These are phyloP conservation scores for Cutaneotrichosporon sp. DNA, from an alignment of 1,284 basidiomycete species.

Conservation along the genomic window DNA sequence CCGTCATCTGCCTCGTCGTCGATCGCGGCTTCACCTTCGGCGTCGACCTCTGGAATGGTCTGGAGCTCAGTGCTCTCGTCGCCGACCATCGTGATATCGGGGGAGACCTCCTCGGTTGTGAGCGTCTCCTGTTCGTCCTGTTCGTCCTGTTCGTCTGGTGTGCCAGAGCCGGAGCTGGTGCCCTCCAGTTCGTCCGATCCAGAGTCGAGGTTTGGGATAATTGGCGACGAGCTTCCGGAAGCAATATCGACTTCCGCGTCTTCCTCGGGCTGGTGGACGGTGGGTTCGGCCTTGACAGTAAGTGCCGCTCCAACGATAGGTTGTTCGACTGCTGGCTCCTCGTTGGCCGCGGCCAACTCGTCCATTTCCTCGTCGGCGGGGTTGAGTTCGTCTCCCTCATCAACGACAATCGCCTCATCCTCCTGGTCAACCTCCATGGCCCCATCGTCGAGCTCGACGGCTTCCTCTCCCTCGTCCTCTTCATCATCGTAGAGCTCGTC, in stretches of 20 bases:
- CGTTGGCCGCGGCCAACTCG: background rate
- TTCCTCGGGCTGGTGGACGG: background rate
- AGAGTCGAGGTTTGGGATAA: background rate
- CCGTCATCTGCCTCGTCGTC: background rate
- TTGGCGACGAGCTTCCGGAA: background rate
- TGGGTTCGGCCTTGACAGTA: background rate
- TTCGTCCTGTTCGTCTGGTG: background rate
- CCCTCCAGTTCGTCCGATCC: background rate
- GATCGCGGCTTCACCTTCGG: background rate
- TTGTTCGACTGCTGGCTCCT: background rate
- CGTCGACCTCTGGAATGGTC: background rate
- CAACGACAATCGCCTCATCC: background rate
- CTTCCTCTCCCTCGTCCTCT: conserved; percentile 9
- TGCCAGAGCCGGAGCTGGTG: background rate
- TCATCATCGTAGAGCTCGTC: background rate
- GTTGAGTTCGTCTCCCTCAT: background rate
- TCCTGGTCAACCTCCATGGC: conserved; percentile 1
- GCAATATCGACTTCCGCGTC: background rate
- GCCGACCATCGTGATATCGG: background rate
- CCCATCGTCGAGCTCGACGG: conserved; percentile 10
- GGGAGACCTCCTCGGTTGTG: background rate
- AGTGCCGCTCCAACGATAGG: background rate
- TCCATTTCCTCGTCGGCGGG: background rate
- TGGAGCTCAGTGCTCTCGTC: background rate
- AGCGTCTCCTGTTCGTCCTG: background rate